Evolutionary conservation across 2,329 filamentous ascomycete genomes (phyloP), one percentile per base, ranked within the genome.

Genomic region (Pseudogymnoascus sp.): DNA sequence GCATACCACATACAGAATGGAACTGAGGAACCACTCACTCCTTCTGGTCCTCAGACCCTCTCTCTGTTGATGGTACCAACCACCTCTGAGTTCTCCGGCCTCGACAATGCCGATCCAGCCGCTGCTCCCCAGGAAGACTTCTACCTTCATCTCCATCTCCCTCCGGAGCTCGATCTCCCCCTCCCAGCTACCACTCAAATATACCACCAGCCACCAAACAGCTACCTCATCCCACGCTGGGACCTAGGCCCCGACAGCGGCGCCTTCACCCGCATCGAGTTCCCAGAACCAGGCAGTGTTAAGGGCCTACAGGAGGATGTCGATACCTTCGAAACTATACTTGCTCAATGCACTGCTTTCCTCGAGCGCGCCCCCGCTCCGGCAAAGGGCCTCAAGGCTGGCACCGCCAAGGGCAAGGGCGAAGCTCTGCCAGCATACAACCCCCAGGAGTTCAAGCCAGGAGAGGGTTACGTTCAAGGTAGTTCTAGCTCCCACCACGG

Each of bases 261-360:
- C 64, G 90, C 92, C 15, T 97, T 97, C 72, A 97, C 93, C 18
- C 84, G 92, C 62, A 91, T 99, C 71, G 89, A 97, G 72, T 97
- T 99, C 68, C 92, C 92, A 0, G 73, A 81, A 2, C 78, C 89
- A 25, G 90, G 90, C 18, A 85, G 80, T 64, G 86, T 89, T 35
- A 80, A 83, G 35, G 87, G 89, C 27, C 83, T 89, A 1, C 92
- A 97, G 74, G 92, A 97, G 73, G 93, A 97, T 73, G 81, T 96
- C 42, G 92, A 97, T 72, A 97, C 93, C 0, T 97, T 97, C 71
- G 93, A 97, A 79, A 97, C 93, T 2, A 97, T 97, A 66, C 81
- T 97, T 59, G 93, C 93, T n/a, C 92, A 97, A 76, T 97, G 93
- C 75, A 97, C 93, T 1, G 90, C 93, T 1, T 97, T 99, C 74